Base-by-base conservation (phyloP, 805 yeast species). In the Candida xiaguanensis region DNA sequence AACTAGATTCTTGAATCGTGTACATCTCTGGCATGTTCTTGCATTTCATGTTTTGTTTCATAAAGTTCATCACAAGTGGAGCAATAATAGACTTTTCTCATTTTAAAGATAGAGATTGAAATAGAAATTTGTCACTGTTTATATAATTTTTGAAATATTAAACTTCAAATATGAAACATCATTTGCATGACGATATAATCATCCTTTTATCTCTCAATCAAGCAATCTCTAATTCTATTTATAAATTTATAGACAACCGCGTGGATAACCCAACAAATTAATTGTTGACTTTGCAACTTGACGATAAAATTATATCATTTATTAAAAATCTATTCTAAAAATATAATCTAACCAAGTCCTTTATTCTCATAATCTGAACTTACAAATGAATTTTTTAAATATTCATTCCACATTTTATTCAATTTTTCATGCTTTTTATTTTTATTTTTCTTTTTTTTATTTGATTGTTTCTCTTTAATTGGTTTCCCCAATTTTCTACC, bases 291-390 rank as follows among this genome's bases (percentile, higher is more conserved):
- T n/a, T n/a, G n/a, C n/a, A n/a, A n/a, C n/a, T n/a, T n/a, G n/a
- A n/a, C n/a, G n/a, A n/a, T n/a, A n/a, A n/a, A n/a, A n/a, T n/a
- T n/a, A n/a, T n/a, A n/a, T n/a, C n/a, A 20, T 20, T 6, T 20
- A 20, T 20, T 20, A 9, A 20, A 20, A 20, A 20, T 20, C 23
- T 20, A 20, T 7, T 20, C 23, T 6, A 14, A 28, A 13, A 5
- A 17, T 7, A 8, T n/a, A 14, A 15, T 23, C 24, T 52, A 67
- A 36, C 74, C 74, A 39, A 53, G 63, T 32, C 70, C 67, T 49
- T 60, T 57, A 40, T 78, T 70, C 54, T 80, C 81, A 56, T 85
- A 85, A 13, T 79, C 83, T 4, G 85, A 71, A 39, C 76, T 71
- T 5, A 80, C 74, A 55, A 85, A 87, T 0, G 84, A 80, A 49